Evolutionary conservation across 441 rosid species (phyloP).

Genomic region (Pelargonium cotyledonis): DNA sequence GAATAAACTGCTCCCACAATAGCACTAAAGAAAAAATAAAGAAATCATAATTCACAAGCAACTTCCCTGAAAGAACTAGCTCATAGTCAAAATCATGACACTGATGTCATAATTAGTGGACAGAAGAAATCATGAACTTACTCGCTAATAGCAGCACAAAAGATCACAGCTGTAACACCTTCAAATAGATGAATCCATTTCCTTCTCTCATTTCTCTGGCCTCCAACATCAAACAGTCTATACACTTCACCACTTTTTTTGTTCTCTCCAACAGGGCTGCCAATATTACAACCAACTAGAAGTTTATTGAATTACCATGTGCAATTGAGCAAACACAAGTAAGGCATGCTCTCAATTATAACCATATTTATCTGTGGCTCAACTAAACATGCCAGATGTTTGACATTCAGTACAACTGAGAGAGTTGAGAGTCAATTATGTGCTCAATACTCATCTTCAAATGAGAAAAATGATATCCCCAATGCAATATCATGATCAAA

Average conservation of each 20-base stretch:
- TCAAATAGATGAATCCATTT: slow-evolving; percentile 99
- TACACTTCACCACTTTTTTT: slow-evolving; percentile 98
- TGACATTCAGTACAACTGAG: not conserved
- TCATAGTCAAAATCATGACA: not conserved
- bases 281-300: slow-evolving; percentile 18
- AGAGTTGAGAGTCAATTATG: not conserved
- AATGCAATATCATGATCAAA: not conserved
- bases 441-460: not conserved
- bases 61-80: not conserved
- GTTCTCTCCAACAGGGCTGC: slow-evolving; percentile 92
- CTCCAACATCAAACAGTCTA: slow-evolving; percentile 94
- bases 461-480: not conserved
- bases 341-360: not conserved
- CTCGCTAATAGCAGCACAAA: slow-evolving; percentile 99
- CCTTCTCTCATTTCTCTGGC: slow-evolving; percentile 95
- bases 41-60: not conserved
- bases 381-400: not conserved
- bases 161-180: slow-evolving; percentile 95
- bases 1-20: too few relatives aligned
- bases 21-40: too few relatives aligned
- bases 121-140: slow-evolving; percentile 37
- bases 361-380: not conserved
- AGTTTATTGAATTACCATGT: not conserved
- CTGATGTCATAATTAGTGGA: not conserved
- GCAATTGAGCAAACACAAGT: not conserved